A percentile compares a stretch with the other conserved stretches of the same genome.
Conservation (phyloP, 1,284 basidiomycete species). For the Phaffia rhodozyma region DNA sequence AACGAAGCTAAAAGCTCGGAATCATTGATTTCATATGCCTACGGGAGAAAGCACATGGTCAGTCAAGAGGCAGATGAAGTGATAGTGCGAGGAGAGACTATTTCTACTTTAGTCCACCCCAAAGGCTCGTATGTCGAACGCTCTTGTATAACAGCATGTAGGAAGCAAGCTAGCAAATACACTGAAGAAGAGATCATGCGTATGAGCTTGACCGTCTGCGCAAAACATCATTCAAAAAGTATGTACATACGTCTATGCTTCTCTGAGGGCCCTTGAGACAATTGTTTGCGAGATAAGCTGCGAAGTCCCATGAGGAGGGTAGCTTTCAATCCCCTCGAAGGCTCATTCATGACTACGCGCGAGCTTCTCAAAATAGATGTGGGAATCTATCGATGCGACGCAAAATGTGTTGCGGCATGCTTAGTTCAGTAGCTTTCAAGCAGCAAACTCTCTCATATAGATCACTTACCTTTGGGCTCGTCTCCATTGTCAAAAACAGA, state of each 20-base stretch:
- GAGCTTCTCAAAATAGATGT: conserved; percentile 92
- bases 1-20: conserved; percentile 91
- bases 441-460: neutral
- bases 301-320: conserved; percentile 84
- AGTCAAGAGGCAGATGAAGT: neutral
- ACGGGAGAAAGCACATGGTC: neutral
- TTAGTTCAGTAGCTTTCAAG: neutral
- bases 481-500: conserved; percentile 93
- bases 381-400: conserved; percentile 57
- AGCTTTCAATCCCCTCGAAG: conserved; percentile 87
- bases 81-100: neutral
- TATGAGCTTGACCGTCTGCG: neutral
- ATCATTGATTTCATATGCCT: conserved; percentile 88
- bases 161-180: conserved; percentile 82
- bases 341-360: conserved; percentile 92
- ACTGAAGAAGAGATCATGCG: neutral
- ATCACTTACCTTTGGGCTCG: conserved; percentile 41
- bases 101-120: conserved; percentile 70
- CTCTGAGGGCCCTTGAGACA: conserved; percentile 72
- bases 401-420: neutral
- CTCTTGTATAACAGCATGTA: conserved; percentile 85
- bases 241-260: conserved; percentile 38
- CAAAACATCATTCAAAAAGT: conserved; percentile 61
- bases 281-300: conserved; percentile 55
- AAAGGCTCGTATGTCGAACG: conserved; percentile 86